Evolutionary conservation across 306 rosid species (phyloP).

Genomic region (Cucurbita moschata): DNA sequence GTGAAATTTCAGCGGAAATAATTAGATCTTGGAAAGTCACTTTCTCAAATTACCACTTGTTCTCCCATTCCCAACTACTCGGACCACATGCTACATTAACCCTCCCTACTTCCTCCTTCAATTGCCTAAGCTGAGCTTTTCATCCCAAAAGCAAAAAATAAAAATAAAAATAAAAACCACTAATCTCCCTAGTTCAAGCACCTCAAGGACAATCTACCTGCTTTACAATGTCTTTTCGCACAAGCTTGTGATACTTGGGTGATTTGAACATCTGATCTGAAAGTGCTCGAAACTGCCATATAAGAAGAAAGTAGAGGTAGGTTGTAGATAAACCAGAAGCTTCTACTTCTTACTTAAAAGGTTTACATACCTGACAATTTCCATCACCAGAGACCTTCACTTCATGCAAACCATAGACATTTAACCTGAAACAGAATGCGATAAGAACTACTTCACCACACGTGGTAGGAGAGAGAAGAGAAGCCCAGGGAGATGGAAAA

Average conservation of each 20-base stretch:
- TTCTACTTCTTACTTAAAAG: neutral
- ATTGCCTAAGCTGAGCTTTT: neutral
- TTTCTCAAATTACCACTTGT: neutral
- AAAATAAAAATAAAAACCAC: neutral
- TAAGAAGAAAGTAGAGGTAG: slow-evolving; percentile 9
- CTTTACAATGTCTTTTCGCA: slow-evolving; percentile 61
- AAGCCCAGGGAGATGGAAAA: neutral
- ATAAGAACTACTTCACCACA: slow-evolving; percentile 1
- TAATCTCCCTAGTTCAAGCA: neutral
- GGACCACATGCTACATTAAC: neutral
- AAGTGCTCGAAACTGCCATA: slow-evolving; percentile 70
- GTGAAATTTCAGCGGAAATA: neutral
- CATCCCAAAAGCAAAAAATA: neutral
- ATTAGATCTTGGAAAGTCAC: neutral
- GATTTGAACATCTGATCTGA: slow-evolving; percentile 72
- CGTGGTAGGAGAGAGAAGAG: neutral
- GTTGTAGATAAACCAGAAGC: neutral
- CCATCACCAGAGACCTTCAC: slow-evolving; percentile 90
- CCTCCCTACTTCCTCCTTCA: neutral
- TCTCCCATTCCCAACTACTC: neutral
- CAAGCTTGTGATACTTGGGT: slow-evolving; percentile 70
- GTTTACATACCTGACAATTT: slow-evolving; percentile 68
- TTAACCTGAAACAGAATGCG: slow-evolving; percentile 34
- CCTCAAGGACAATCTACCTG: slow-evolving; percentile 28
- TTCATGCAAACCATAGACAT: slow-evolving; percentile 57